Evolutionary conservation across 805 yeast species (phyloP), one percentile per base, ranked within the genome.

Genomic region (Cyberlindnera lachancei): DNA sequence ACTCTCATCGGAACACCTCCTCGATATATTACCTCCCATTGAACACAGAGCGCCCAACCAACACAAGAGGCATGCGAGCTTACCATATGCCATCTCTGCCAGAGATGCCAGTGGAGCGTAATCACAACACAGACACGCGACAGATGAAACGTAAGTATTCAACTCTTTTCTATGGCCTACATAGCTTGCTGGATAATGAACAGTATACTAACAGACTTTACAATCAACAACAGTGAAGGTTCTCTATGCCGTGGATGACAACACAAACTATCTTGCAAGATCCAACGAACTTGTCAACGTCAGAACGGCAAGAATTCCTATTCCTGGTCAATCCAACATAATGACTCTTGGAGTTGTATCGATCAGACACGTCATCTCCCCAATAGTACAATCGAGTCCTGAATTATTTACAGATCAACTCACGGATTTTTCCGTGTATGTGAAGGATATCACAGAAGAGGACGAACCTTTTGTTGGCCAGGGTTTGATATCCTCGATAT

Each of bases 391-490:
- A 8, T 71, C 79, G 27, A 61, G 67, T 23, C 72, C 72, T 4
- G 72, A 66, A 37, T 50, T 60, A 32, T 63, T 66, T 30, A 23
- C 34, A 4, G 50, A 45, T 29, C 45, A 67, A 13, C 28, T 68
- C 45, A 44, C 56, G 41, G 61, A 75, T 61, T 55, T 68, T 63
- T 57, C 76, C 41, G 40, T 68, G 41, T 51, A 61, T 36, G 50
- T 71, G 32, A 42, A 74, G 53, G 61, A 76, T 55, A 48, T 73
- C 48, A 46, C 73, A 33, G 61, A 76, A 53, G 61, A 68, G 54
- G 58, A 73, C 59, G 63, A 75, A 61, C 60, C 77, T 47, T 54
- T 66, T 52, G 67, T 61, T 46, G 70, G 69, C 4, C 64, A 57
- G 35, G 72, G 72, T 2, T 42, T 64, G 18, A 56, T 58, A 12